Percentiles rank a stretch among this genome's conserved stretches.
Evolutionary conservation across 768 basidiomycete genomes (phyloP).

Genomic region (Guyanaporus albipodus): DNA sequence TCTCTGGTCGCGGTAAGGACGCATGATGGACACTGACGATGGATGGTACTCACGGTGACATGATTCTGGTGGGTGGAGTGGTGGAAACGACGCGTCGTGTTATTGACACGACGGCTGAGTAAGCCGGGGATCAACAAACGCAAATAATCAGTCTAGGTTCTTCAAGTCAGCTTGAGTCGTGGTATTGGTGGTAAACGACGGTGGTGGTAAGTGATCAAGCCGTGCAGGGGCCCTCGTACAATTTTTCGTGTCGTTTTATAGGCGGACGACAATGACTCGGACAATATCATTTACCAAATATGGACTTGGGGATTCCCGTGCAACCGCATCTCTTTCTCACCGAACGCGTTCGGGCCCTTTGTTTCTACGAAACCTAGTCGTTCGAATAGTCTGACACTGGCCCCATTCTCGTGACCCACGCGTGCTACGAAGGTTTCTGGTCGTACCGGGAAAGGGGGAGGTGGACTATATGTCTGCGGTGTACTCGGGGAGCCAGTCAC

Average conservation of each 20-base stretch:
- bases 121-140: conserved; percentile 3
- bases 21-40: too few relatives aligned
- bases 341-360: conserved; percentile 69
- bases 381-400: conserved; percentile 71
- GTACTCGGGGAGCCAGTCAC: conserved; percentile 44
- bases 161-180: not conserved
- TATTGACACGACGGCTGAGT: conserved; percentile 8
- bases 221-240: not conserved
- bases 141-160: conserved; percentile 13
- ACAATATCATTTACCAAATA: conserved; percentile 12
- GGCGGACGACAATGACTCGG: conserved; percentile 11
- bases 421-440: conserved; percentile 57
- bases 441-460: conserved; percentile 42
- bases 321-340: conserved; percentile 77
- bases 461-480: conserved; percentile 20
- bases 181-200: not conserved
- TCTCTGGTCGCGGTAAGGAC: conserved; percentile 4
- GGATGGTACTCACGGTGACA: conserved; percentile 15
- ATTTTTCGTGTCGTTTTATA: conserved; percentile 5
- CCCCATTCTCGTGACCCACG: conserved; percentile 62
- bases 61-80: not conserved
- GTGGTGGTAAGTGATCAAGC: conserved; percentile 13
- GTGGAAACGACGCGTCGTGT: conserved; percentile 7
- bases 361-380: conserved; percentile 71
- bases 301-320: not conserved